Conservation (phyloP, 441 rosid genomes). For the Sinapis alba region DNA sequence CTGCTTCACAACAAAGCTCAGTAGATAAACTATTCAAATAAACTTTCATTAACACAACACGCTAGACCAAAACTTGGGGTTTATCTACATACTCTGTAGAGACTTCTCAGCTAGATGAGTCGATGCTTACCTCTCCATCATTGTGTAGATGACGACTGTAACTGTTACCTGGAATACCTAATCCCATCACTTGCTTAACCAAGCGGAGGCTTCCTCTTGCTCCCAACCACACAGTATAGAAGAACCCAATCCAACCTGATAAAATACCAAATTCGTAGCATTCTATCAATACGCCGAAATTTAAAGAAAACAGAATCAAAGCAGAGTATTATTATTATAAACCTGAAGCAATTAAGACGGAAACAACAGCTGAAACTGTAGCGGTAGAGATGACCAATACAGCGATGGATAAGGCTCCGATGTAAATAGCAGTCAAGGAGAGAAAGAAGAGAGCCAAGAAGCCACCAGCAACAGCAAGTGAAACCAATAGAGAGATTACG, state of each 20-base stretch:
- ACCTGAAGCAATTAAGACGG: constrained; percentile 73
- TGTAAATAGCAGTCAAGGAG: constrained; percentile 69
- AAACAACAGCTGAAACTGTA: constrained; percentile 65
- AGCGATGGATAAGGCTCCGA: constrained; percentile 79
- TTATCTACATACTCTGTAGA: constrained; percentile 24
- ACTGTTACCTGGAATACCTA: constrained; percentile 59
- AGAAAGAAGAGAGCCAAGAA: constrained; percentile 80
- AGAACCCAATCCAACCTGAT: constrained; percentile 93
- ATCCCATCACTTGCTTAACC: constrained; percentile 68
- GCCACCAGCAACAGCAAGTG: constrained; percentile 87
- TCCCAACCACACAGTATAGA: constrained; percentile 75
- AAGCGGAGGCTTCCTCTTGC: constrained; percentile 59
- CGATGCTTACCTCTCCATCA: constrained; percentile 27
- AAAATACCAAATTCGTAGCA: constrained; percentile 30
- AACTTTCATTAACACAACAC: constrained; percentile 23
- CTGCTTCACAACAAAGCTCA: constrained; percentile 18
- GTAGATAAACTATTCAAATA: not conserved
- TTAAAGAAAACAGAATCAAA: constrained; percentile 14
- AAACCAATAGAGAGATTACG: constrained; percentile 70
- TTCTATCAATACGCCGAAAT: constrained; percentile 6
- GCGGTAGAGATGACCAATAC: constrained; percentile 69
- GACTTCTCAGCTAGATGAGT: constrained; percentile 20
- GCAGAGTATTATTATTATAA: constrained; percentile 4
- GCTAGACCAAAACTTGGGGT: constrained; percentile 23
- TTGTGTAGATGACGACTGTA: constrained; percentile 38